phyloP scores from a whole-genome alignment of 2,329 filamentous ascomycete species.

The Penicillium sp. region DNA sequence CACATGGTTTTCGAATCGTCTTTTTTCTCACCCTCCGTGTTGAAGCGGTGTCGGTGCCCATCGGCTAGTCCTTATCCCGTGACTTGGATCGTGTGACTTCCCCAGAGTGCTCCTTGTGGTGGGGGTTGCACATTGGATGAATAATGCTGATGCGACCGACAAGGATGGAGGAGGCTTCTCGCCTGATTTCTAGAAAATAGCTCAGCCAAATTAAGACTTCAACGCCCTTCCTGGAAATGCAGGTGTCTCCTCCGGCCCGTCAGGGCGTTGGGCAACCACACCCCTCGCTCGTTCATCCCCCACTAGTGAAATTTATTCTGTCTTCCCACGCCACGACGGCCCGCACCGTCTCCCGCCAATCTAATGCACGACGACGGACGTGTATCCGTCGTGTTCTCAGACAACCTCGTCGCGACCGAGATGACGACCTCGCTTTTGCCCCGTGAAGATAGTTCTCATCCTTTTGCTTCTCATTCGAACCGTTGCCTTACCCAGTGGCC shows the following conservation, averaged over 20 bases:
- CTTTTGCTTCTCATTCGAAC: neutral
- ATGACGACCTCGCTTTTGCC: neutral
- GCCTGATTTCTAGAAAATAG: conserved; percentile 16
- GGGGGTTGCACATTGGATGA: conserved; percentile 1
- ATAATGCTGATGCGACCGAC: conserved; percentile 10
- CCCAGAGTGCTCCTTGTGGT: neutral
- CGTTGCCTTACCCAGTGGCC: neutral
- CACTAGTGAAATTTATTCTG: conserved; percentile 25
- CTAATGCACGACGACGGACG: conserved; percentile 31
- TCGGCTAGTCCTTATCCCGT: conserved; percentile 12
- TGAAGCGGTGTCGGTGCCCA: neutral
- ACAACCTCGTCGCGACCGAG: neutral
- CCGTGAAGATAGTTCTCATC: neutral
- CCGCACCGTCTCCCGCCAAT: conserved; percentile 38
- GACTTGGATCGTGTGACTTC: conserved; percentile 30
- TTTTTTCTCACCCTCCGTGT: neutral
- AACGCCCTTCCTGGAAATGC: conserved; percentile 23
- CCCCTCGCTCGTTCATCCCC: conserved; percentile 21
- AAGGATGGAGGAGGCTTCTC: neutral
- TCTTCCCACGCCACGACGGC: conserved; percentile 33
- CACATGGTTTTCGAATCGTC: neutral
- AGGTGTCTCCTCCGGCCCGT: conserved; percentile 25
- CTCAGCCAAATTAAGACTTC: conserved; percentile 23
- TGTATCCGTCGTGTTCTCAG: conserved; percentile 23
- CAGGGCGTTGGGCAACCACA: conserved; percentile 30